These are phyloP conservation scores for Mentha longifolia DNA, from an alignment of 257 asterid species.

Conservation along the genomic window DNA sequence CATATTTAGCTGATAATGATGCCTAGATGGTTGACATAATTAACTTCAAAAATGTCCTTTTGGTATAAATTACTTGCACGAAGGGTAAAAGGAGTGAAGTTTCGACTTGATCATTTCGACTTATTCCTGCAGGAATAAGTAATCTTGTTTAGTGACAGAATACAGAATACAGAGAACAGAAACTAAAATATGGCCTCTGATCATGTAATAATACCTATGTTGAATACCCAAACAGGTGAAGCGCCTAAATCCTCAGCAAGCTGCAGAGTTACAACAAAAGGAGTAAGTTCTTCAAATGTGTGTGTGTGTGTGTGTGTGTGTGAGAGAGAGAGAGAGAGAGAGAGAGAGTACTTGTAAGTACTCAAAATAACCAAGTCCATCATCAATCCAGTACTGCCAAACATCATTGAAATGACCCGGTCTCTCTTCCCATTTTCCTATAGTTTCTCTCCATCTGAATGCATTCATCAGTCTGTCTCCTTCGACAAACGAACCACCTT, in stretches of 20 bases:
- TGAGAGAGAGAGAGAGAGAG: too few species aligned
- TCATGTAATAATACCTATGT: constrained; percentile 57
- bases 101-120: constrained; percentile 80
- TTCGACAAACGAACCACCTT: constrained; percentile 95
- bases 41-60: neutral
- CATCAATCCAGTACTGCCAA: constrained; percentile 99
- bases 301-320: too few species aligned
- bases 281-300: neutral
- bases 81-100: constrained; percentile 65
- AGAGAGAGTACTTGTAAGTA: constrained; percentile 64
- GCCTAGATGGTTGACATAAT: constrained; percentile 9
- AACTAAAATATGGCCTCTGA: neutral
- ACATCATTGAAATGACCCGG: constrained; percentile 94
- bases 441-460: constrained; percentile 87
- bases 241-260: constrained; percentile 97
- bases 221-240: constrained; percentile 91
- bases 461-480: constrained; percentile 83
- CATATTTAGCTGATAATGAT: neutral
- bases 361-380: constrained; percentile 88
- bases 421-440: constrained; percentile 91
- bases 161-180: neutral
- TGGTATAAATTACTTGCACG: constrained; percentile 61
- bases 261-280: constrained; percentile 46
- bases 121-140: constrained; percentile 56
- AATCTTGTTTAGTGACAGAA: constrained; percentile 9